Conservation (phyloP, 768 basidiomycete species). For the Lentinula detonsa region DNA sequence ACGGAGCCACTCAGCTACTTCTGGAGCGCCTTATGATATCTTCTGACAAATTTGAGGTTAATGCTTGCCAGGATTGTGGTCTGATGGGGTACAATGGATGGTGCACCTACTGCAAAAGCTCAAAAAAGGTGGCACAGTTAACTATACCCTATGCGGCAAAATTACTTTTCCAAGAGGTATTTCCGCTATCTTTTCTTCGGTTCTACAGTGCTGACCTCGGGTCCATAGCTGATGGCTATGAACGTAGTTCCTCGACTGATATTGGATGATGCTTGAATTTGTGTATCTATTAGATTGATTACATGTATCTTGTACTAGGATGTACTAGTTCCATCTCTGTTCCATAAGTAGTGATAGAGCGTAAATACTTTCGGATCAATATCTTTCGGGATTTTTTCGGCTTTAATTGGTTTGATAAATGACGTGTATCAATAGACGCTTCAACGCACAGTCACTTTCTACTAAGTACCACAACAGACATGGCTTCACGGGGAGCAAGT, state of each 20-base stretch:
- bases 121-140: slow-evolving; percentile 91
- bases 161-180: slow-evolving; percentile 82
- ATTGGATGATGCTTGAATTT: slow-evolving; percentile 65
- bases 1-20: slow-evolving; percentile 95
- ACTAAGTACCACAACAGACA: slow-evolving; percentile 13
- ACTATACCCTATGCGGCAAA: slow-evolving; percentile 98
- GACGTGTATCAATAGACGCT: not conserved
- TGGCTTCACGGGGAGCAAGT: slow-evolving; percentile 49
- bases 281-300: slow-evolving; percentile 5
- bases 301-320: not conserved
- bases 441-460: not conserved
- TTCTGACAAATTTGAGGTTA: slow-evolving; percentile 95
- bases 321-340: not conserved
- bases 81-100: slow-evolving; percentile 93
- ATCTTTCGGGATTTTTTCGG: not conserved
- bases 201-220: not conserved
- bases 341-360: too few species aligned
- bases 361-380: not conserved
- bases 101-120: slow-evolving; percentile 98
- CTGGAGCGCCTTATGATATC: slow-evolving; percentile 99
- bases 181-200: slow-evolving; percentile 13
- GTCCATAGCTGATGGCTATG: slow-evolving; percentile 88
- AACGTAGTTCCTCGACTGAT: slow-evolving; percentile 88
- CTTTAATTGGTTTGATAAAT: not conserved
- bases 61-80: slow-evolving; percentile 92